These are phyloP conservation scores for Berberis thunbergii DNA, from an alignment of 164 flowering plant genomes.

Conservation along the genomic window DNA sequence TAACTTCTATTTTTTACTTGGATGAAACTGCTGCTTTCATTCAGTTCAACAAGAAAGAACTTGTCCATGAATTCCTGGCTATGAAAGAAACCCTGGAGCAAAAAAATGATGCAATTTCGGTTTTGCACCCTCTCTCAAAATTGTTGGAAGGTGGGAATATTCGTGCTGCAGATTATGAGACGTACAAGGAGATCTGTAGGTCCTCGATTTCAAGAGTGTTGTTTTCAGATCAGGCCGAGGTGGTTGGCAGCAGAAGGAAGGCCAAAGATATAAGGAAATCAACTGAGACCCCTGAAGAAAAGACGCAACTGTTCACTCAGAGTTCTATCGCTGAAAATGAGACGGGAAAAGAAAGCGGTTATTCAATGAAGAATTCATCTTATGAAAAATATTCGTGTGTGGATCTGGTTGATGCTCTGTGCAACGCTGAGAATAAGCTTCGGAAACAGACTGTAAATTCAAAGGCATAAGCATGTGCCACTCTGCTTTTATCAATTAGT, in stretches of 20 bases:
- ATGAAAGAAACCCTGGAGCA: constrained; percentile 53
- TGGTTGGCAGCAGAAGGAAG: constrained; percentile 36
- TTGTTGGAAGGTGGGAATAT: constrained; percentile 62
- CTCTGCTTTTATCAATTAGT: no score
- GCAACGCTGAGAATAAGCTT: neutral
- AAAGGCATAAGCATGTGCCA: neutral
- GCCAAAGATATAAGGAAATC: constrained; percentile 5
- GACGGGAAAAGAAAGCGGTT: neutral
- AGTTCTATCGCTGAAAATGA: neutral
- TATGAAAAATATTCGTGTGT: constrained; percentile 8
- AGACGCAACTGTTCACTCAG: no score
- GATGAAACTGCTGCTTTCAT: constrained; percentile 77
- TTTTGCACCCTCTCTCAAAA: constrained; percentile 68
- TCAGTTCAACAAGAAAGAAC: constrained; percentile 51
- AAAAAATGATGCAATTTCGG: constrained; percentile 40
- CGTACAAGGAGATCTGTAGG: constrained; percentile 62
- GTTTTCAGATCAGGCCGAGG: constrained; percentile 81
- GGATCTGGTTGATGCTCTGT: constrained; percentile 23
- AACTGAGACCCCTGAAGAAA: no score
- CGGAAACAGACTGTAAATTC: constrained; percentile 7
- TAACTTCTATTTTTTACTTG: constrained; percentile 45
- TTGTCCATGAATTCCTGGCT: constrained; percentile 50
- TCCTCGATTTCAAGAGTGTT: constrained; percentile 47
- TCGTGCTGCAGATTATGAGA: constrained; percentile 55
- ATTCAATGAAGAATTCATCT: neutral